phyloP scores from a whole-genome alignment of 345 rosid genomes.

The Litchi chinensis region DNA sequence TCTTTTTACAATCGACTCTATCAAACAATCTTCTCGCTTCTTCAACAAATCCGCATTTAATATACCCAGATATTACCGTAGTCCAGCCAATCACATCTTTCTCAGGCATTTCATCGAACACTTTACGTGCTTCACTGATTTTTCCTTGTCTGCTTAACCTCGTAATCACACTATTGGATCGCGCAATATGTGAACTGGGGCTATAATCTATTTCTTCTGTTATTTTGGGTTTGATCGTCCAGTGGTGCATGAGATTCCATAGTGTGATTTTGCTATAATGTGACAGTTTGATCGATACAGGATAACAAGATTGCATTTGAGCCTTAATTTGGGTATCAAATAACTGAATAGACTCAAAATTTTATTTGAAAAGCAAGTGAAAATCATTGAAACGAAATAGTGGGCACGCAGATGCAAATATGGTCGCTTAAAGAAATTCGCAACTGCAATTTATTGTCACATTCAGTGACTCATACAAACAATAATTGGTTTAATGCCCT shows the following conservation, averaged over 20 bases:
- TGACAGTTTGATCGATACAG: neutral
- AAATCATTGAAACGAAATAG: neutral
- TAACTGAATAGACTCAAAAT: neutral
- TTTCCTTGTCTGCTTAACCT: slow-evolving; percentile 48
- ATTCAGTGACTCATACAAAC: no score
- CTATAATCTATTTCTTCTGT: slow-evolving; percentile 25
- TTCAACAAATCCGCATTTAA: slow-evolving; percentile 51
- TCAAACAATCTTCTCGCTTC: slow-evolving; percentile 67
- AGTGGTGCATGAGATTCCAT: slow-evolving; percentile 1
- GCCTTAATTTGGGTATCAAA: neutral
- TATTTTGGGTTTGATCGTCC: slow-evolving; percentile 5
- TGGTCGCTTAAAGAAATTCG: no score
- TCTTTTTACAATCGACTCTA: slow-evolving; percentile 51
- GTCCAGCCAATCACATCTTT: slow-evolving; percentile 77
- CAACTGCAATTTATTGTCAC: no score
- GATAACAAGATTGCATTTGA: neutral
- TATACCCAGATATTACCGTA: slow-evolving; percentile 56
- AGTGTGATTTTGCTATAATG: neutral
- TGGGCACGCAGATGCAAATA: no score
- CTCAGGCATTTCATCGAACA: slow-evolving; percentile 63
- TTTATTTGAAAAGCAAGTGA: neutral
- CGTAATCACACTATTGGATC: slow-evolving; percentile 52
- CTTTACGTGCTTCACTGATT: slow-evolving; percentile 52
- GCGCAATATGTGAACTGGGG: slow-evolving; percentile 34
- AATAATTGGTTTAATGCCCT: no score